A percentile compares a stretch with the other conserved stretches of the same genome.
phyloP scores from a whole-genome alignment of 2,329 filamentous ascomycete species.

The Beauveria scarabaeidicola region DNA sequence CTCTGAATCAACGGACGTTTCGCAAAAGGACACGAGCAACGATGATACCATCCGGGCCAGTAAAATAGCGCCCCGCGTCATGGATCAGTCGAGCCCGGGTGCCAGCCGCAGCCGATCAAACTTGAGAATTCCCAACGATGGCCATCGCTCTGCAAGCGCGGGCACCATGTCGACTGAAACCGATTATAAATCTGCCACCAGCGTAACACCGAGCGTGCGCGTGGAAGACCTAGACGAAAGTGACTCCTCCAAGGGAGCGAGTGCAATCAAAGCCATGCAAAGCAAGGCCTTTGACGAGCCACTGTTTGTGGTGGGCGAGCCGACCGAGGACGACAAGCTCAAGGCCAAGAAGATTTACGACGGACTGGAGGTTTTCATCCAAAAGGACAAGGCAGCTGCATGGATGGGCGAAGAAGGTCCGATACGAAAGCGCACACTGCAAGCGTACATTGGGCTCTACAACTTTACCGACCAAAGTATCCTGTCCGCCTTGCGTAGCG shows the following conservation, averaged over 20 bases:
- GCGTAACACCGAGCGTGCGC: conserved; percentile 27
- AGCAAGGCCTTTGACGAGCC: conserved; percentile 47
- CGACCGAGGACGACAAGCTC: conserved; percentile 60
- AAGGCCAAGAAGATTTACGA: conserved; percentile 79
- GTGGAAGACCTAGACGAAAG: conserved; percentile 33
- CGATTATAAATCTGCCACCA: conserved; percentile 34
- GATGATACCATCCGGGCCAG: conserved; percentile 22
- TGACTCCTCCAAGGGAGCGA: conserved; percentile 22
- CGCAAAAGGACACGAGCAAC: conserved; percentile 12
- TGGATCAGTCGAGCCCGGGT: conserved; percentile 24
- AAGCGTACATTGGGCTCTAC: conserved; percentile 87
- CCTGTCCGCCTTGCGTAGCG: conserved; percentile 63
- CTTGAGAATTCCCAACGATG: conserved; percentile 36
- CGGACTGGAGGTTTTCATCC: conserved; percentile 72
- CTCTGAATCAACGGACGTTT: conserved; percentile 4
- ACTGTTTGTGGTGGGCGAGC: conserved; percentile 48
- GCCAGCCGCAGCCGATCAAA: conserved; percentile 27
- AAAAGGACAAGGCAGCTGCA: conserved; percentile 70
- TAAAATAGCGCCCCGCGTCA: conserved; percentile 17
- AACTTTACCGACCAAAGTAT: conserved; percentile 79
- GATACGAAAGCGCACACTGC: conserved; percentile 48
- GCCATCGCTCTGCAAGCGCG: conserved; percentile 26
- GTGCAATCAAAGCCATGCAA: conserved; percentile 23
- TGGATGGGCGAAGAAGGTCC: conserved; percentile 76
- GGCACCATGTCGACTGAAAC: conserved; percentile 30